Base-by-base conservation (phyloP, 176 grass and related monocot species). In the Rhynchospora tenuis region DNA sequence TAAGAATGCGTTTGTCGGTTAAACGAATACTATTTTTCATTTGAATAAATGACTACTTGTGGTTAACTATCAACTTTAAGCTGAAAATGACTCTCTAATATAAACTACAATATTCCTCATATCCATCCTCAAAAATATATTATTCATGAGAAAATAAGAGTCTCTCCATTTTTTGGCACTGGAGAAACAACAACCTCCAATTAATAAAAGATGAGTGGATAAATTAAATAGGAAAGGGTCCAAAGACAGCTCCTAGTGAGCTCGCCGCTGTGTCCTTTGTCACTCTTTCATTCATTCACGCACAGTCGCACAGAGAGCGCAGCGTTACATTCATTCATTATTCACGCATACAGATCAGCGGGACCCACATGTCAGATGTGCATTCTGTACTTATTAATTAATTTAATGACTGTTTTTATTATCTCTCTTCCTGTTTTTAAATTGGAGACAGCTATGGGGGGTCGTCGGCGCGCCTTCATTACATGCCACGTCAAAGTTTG, bases 201-300 rank as follows among this genome's bases (percentile, higher is more conserved):
- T 20, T 59, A 59, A 59, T 59, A 59, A n/a, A 59, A 59, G 7
- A 59, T 8, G n/a, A 59, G 56, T 59, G 4, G 56, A 59, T n/a
- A 20, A 47, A 73, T 48, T 72, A 73, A 43, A 73, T 73, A 73
- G 13, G 9, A 73, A 47, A 24, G 9, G 19, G 9, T 73, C n/a
- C 19, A 72, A 72, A 72, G 19, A 73, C 69, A 73, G 69, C 43
- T 73, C 69, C 3, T 20, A 22, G 68, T 71, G 64, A 67, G 64
- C 29, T 67, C 64, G 27, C 23, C 0, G 23, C 60, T 58, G 5
- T 63, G 23, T 27, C 64, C 64, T 67, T 68, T 28, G 31, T 68
- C 64, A 6, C 31, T 68, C 13, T 69, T 68, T 20, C 9, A 73
- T 70, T 43, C 38, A 70, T 45, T 6, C 17, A 59, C 6, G n/a